Evolutionary conservation across 208 protist genomes (phyloP).

Genomic region (Kentomonas sorsogonicus): DNA sequence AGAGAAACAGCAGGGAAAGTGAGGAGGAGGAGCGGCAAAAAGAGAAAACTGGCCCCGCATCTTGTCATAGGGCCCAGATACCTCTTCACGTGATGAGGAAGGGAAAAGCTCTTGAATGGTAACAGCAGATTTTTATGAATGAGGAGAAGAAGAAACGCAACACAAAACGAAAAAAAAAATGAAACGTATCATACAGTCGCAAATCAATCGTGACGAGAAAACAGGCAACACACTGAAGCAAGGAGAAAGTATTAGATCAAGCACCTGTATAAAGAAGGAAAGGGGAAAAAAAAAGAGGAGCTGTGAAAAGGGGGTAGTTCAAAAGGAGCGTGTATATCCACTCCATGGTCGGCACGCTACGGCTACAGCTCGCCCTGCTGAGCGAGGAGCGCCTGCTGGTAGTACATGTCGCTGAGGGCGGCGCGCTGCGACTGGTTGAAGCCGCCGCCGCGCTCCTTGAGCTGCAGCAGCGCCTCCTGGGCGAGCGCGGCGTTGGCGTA

Average conservation of each 20-base stretch:
- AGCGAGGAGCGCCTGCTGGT: constrained; percentile 49
- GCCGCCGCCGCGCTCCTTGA: constrained; percentile 32
- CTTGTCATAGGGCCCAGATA: no score
- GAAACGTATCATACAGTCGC: neutral
- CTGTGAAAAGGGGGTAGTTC: neutral
- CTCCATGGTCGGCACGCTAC: neutral
- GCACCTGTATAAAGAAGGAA: neutral
- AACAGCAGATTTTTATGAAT: constrained; percentile 1
- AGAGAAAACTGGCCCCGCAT: no score
- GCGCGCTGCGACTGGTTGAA: constrained; percentile 59
- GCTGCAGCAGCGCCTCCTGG: constrained; percentile 44
- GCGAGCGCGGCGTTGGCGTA: constrained; percentile 68
- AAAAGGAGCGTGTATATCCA: neutral
- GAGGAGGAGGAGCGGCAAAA: neutral
- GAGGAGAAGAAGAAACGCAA: neutral
- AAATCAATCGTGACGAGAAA: neutral
- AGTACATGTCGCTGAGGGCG: constrained; percentile 58
- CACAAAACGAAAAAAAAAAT: neutral
- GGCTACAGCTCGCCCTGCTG: constrained; percentile 19
- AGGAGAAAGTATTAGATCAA: neutral
- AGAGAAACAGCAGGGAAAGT: neutral
- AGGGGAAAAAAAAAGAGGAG: neutral
- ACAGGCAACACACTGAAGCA: neutral
- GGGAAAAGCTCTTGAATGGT: constrained; percentile 8
- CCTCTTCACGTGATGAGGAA: neutral